A percentile compares a stretch with the other conserved stretches of the same genome.
These are phyloP conservation scores for Aspergillus hortae DNA, from an alignment of 2,329 filamentous ascomycete genomes.

Conservation along the genomic window DNA sequence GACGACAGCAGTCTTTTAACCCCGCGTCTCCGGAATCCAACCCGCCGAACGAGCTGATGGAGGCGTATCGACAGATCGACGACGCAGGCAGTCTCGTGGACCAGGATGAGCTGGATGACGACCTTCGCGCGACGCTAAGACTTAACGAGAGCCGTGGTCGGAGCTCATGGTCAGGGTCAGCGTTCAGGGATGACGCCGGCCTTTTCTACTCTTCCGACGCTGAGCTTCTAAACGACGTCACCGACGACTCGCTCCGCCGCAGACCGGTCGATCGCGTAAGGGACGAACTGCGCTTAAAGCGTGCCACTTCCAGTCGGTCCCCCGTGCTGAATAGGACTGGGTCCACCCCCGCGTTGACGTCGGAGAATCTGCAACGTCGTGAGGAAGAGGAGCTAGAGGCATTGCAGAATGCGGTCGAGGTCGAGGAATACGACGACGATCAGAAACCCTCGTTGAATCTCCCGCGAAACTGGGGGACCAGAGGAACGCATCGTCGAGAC, in stretches of 20 bases:
- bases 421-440: slow-evolving; percentile 19
- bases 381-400: slow-evolving; percentile 22
- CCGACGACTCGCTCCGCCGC: slow-evolving; percentile 31
- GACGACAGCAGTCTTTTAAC: slow-evolving; percentile 19
- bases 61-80: slow-evolving; percentile 39
- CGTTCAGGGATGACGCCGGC: slow-evolving; percentile 14
- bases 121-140: slow-evolving; percentile 11
- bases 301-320: slow-evolving; percentile 35
- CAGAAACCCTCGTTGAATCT: slow-evolving; percentile 33
- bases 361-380: slow-evolving; percentile 36
- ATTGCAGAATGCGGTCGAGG: slow-evolving; percentile 12
- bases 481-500: slow-evolving; percentile 27
- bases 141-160: slow-evolving; percentile 16
- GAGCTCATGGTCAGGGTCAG: slow-evolving; percentile 23
- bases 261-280: slow-evolving; percentile 32
- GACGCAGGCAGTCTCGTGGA: slow-evolving; percentile 36
- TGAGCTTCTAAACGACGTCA: slow-evolving; percentile 32
- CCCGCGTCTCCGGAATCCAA: slow-evolving; percentile 34
- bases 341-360: slow-evolving; percentile 25
- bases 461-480: slow-evolving; percentile 36
- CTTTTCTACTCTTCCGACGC: slow-evolving; percentile 25
- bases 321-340: slow-evolving; percentile 39
- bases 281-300: slow-evolving; percentile 38
- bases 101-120: slow-evolving; percentile 29
- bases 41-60: slow-evolving; percentile 36